Evolutionary conservation across 495 filamentous ascomycete species (phyloP).

Genomic region (Lophiostoma macrostomum): DNA sequence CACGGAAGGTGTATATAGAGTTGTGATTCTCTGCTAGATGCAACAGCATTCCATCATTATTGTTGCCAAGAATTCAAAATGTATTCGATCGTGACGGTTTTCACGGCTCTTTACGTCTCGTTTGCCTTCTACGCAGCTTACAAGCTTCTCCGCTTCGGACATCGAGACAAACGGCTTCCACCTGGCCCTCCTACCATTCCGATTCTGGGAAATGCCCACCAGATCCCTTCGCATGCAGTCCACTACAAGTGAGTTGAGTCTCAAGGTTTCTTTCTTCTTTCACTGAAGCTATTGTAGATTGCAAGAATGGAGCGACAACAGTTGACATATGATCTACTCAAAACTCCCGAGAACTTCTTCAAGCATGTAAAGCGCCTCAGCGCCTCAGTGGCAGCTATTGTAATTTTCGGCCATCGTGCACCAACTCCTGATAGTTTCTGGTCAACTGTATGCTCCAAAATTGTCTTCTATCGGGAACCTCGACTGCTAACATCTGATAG

Average conservation of each 20-base stretch:
- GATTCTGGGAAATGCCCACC: conserved; percentile 18
- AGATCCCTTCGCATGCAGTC: conserved; percentile 2
- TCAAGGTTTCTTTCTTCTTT: not conserved
- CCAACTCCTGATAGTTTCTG: conserved; percentile 12
- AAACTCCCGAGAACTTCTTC: conserved; percentile 10
- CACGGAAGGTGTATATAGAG: too few species aligned
- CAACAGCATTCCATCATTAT: too few species aligned
- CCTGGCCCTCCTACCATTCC: conserved; percentile 14
- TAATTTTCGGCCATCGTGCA: conserved; percentile 9
- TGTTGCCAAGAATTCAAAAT: too few species aligned
- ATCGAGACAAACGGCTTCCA: conserved; percentile 1
- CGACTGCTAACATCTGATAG: conserved; percentile 6
- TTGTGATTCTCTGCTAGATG: too few species aligned
- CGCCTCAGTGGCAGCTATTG: conserved; percentile 4
- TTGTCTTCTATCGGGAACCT: not conserved
- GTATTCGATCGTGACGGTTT: too few species aligned
- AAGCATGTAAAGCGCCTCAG: conserved; percentile 8
- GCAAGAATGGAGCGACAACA: conserved; percentile 23
- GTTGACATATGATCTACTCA: conserved; percentile 12
- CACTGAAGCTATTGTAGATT: not conserved
- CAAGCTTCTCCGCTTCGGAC: conserved; percentile 3
- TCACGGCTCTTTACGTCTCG: too few species aligned
- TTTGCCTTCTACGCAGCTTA: not conserved
- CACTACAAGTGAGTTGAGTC: not conserved
- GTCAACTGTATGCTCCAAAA: not conserved